These are phyloP conservation scores for Diaporthe eres DNA, from an alignment of 2,329 filamentous ascomycete genomes.

Conservation along the genomic window DNA sequence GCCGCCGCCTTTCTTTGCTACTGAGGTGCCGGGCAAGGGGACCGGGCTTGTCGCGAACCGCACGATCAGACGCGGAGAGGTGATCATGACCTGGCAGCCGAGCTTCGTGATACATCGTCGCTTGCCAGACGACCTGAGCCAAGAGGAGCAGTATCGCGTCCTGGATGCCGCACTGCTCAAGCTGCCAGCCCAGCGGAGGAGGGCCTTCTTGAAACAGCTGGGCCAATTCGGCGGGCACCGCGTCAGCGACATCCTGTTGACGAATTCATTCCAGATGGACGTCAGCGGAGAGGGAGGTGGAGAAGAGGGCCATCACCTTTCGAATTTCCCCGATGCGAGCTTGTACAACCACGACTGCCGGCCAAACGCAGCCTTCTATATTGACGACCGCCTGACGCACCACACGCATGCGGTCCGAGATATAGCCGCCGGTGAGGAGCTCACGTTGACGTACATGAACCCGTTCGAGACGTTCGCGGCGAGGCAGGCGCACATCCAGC, in stretches of 20 bases:
- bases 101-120: slow-evolving; percentile 46
- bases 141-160: slow-evolving; percentile 42
- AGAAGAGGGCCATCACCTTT: slow-evolving; percentile 30
- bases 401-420: slow-evolving; percentile 50
- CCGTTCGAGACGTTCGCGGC: slow-evolving; percentile 47
- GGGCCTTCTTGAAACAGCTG: slow-evolving; percentile 44
- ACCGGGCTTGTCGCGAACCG: slow-evolving; percentile 45
- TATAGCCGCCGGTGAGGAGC: slow-evolving; percentile 52
- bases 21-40: slow-evolving; percentile 45
- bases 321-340: slow-evolving; percentile 51
- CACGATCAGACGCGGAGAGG: slow-evolving; percentile 44
- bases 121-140: slow-evolving; percentile 43
- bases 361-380: slow-evolving; percentile 51
- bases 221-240: slow-evolving; percentile 46
- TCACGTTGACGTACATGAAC: slow-evolving; percentile 54
- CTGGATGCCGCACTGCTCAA: slow-evolving; percentile 45
- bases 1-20: slow-evolving; percentile 30
- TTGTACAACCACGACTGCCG: slow-evolving; percentile 56
- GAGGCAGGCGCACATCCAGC: slow-evolving; percentile 48
- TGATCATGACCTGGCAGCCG: slow-evolving; percentile 45
- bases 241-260: slow-evolving; percentile 47
- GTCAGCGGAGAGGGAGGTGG: background rate
- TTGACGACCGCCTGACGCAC: slow-evolving; percentile 51
- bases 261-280: slow-evolving; percentile 47
- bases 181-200: slow-evolving; percentile 42